Evolutionary conservation across 768 basidiomycete species (phyloP).

Genomic region (Serendipita sp.): DNA sequence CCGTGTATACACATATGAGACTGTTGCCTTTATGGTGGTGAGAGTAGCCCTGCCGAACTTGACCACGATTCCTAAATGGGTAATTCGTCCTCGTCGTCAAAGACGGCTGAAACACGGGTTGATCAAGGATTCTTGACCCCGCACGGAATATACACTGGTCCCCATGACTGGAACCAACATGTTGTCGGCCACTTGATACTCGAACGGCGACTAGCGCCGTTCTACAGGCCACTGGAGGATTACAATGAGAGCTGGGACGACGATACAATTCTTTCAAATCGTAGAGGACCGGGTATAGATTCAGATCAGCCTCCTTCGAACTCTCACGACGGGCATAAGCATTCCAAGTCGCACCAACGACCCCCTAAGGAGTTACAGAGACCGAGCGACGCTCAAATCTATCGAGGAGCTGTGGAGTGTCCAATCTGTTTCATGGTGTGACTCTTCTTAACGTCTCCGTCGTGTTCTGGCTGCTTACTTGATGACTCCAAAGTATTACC

Average conservation of each 20-base stretch:
- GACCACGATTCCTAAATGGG: constrained; percentile 39
- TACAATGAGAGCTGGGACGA: constrained; percentile 81
- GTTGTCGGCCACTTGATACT: constrained; percentile 78
- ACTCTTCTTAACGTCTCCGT: constrained; percentile 18
- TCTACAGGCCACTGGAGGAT: constrained; percentile 92
- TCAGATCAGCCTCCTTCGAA: neutral
- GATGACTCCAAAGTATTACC: constrained; percentile 63
- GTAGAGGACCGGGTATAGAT: constrained; percentile 35
- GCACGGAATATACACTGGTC: constrained; percentile 73
- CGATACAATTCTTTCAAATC: constrained; percentile 66
- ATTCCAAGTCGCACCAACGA: neutral
- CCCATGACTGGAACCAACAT: constrained; percentile 78
- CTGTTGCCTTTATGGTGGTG: too few relatives aligned
- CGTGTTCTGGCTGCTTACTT: constrained; percentile 13
- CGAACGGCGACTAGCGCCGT: constrained; percentile 80
- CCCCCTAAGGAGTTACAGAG: constrained; percentile 47
- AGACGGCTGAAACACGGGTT: constrained; percentile 68
- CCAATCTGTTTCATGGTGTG: constrained; percentile 94
- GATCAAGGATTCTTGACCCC: constrained; percentile 71
- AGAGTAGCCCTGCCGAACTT: neutral
- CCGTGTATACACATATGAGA: too few relatives aligned
- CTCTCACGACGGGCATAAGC: neutral
- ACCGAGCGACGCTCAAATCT: constrained; percentile 61
- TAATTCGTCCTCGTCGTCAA: constrained; percentile 63
- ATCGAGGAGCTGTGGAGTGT: constrained; percentile 79